Base-by-base conservation (phyloP, 108 stramenopile genomes). In the Stephanodiscus triporus region DNA sequence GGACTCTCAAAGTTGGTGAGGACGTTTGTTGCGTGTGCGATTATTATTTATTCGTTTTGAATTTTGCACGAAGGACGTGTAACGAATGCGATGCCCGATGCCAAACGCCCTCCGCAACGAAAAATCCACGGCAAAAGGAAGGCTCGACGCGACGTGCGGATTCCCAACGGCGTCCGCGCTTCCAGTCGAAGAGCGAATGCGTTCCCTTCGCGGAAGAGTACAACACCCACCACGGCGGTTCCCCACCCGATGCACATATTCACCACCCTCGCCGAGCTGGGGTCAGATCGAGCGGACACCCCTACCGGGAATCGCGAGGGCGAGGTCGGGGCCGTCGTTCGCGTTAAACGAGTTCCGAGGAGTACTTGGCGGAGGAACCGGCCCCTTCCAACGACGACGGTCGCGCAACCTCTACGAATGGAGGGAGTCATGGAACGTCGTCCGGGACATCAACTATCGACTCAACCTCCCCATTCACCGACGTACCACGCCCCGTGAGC, bases 141-240 rank as follows among this genome's bases (percentile, higher is more conserved):
- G 77, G 78, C 75, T 92, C 47, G 82, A 95, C 43, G 92, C 84
- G 20, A 86, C 83, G 5, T 53, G 66, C 9, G 76, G 81, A 65
- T 95, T 95, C 68, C 89, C 49, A 95, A 95, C 74, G 91, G 91
- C 42, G 94, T 95, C 9, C 91, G 2, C 88, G 91, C 40, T 95
- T 95, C 63, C 75, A 83, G 63, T 84, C 88, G 29, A 75, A 86
- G 62, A 77, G 80, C 16, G 88, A 85, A 43, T 88, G 89, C 75
- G 26, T 90, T n/a, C n/a, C n/a, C n/a, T 95, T 93, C 75, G 91
- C 93, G 88, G 51, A 67, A 36, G 80, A 90, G 13, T 93, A 95
- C 83, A 85, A 88, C 73, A 83, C 65, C 20, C 63, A 82, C 51
- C 78, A 91, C 69, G 91, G 91, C 43, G n/a, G n/a, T 85, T 71